Evolutionary conservation across 1,139 yeast genomes (phyloP), one percentile per base, ranked within the genome.

Genomic region (Saccharomycopsis phalli): DNA sequence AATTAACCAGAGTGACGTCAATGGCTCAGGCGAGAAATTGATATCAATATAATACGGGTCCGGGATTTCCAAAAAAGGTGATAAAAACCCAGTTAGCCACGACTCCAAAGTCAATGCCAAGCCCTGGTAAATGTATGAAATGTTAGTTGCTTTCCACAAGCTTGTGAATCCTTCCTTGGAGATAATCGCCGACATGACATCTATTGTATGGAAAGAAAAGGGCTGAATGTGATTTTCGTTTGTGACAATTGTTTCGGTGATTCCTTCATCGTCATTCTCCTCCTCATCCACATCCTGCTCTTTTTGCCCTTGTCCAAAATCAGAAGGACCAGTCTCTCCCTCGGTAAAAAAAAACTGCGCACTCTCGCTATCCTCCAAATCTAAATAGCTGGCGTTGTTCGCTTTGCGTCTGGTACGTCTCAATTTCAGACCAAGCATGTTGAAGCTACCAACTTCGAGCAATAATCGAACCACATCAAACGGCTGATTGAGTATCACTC

Each of bases 41-140:
- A 84, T 71, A 50, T 84, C 95, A 49, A 86, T 76, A 57, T 84
- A 81, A 49, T 80, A 77, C 1, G 96, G 95, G 55, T 87, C 96
- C 0, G 95, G 95, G n/a, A 86, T 74, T 13, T 84, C 82, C 43
- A 84, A 62, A 40, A 83, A 66, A 2, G 95, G 91, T 4, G 95
- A 78, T 13, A 86, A 59, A 51, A 88, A 76, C 4, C 95, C 95
- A 0, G 94, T 80, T 34, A 86, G 68, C 96, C 97, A 88, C 1
- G 95, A 87, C 54, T 84, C 94, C 38, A 87, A 65, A 1, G 94
- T 82, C 44, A 78, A 76, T 1, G 81, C 74, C 33, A 87, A 65
- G 0, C 94, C 81, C 45, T 74, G 81, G 55, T 81, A 71, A 26
- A 91, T 67, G 55, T 87, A 88, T 1, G 94, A 70, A 1, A 95